Evolutionary conservation across 306 rosid genomes (phyloP), one percentile per base, ranked within the genome.

Genomic region (Inga oerstediana): DNA sequence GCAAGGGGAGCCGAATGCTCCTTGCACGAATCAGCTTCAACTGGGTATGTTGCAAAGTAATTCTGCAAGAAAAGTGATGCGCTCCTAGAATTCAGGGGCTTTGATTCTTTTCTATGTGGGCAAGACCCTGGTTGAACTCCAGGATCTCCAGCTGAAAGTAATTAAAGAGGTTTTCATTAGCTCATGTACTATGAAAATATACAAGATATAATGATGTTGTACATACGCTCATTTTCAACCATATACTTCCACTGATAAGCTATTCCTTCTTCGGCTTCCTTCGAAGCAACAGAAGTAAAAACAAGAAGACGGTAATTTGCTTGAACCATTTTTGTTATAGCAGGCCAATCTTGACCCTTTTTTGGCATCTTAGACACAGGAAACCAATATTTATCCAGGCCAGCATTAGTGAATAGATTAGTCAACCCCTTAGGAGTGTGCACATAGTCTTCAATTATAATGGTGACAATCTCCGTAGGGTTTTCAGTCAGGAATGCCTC

Each of bases 171-270:
- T 52, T n/a, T 48, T 79, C 62, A 73, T 61, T 49, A 58, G 76
- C 81, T 64, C 75, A 56, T 71, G 74, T 34, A 66, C 48, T 72
- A 51, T 35, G 34, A 24, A 68, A 15, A 68, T 61, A 70, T 68
- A 54, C 81, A 41, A 52, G n/a, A 17, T 19, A 52, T 46, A 76
- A 81, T 49, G 61, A 75, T 49, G 67, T 10, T 22, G 48, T 27
- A 85, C 99, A 85, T 83, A 96, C 99, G 10, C 84, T 97, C 99
- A 59, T 97, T 97, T 86, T 97, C 99, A 1, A 97, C 88, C 91
- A 97, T 83, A 88, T 94, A 93, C 93, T 86, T 92, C 99, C 99
- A 97, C 75, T 97, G 94, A 80, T 97, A 97, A 81, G 99, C 99
- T 81, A 97, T 86, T 88, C 97, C 97, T 88, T 97, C 99, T 54